Evolutionary conservation across 148 eudicot genomes (phyloP), one percentile per base, ranked within the genome.

Genomic region (Chenopodium berlandieri): DNA sequence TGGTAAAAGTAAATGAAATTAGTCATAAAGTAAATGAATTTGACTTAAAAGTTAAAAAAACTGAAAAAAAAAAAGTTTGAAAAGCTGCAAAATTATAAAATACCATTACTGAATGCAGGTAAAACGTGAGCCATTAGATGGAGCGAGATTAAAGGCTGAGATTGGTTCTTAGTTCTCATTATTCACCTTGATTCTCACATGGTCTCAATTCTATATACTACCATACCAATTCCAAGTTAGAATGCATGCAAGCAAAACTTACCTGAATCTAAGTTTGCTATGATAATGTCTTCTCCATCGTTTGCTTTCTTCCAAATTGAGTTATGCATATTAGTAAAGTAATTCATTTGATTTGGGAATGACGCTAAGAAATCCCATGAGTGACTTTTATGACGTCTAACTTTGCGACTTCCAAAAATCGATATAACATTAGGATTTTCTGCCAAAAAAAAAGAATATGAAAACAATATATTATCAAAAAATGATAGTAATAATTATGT

Each of bases 201-300:
- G n/a, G n/a, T n/a, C n/a, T n/a, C 7, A 37, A 37, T 37, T 37
- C 7, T 37, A 37, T 34, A 34, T 37, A 37, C 7, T 37, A 5
- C 7, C 44, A 37, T 37, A 5, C 44, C 44, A 5, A 37, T 37
- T 37, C 44, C 44, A 0, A 5, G 44, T 6, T 37, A 37, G 44
- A 12, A 64, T 23, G 22, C 1, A 79, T 56, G 7, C 11, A 79
- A 25, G 46, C 4, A 75, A 54, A 22, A 54, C 73, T 50, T 68
- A 17, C 84, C 80, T 6, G 67, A 9, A 69, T 82, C 84, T 3
- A 76, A 0, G 75, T 68, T 76, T 25, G 67, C 84, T 19, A 82
- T 76, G 64, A 82, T 82, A 13, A 76, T 54, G n/a, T 82, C 84
- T 56, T 82, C 75, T 52, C 74, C 84, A 16, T 50, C 54, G 2